phyloP scores from a whole-genome alignment of 2,329 filamentous ascomycete species.

The Cephalotrichum gorgonifer region DNA sequence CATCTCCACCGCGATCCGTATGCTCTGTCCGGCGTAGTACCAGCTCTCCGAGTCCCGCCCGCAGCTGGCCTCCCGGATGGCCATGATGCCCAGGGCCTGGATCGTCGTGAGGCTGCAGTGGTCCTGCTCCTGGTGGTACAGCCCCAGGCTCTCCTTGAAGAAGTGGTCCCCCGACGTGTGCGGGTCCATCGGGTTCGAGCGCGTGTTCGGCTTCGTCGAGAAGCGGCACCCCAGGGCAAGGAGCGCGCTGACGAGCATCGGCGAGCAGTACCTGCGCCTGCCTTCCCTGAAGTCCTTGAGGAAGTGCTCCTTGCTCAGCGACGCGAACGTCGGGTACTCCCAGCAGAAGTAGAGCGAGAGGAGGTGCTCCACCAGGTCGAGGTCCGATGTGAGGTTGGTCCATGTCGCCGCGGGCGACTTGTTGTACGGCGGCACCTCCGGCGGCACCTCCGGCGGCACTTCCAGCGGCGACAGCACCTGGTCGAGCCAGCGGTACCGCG shows the following conservation, averaged over 20 bases:
- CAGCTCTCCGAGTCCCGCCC: constrained; percentile 64
- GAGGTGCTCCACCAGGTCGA: constrained; percentile 49
- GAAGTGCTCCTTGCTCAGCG: constrained; percentile 63
- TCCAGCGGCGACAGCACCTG: constrained; percentile 37
- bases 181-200: constrained; percentile 50
- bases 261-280: constrained; percentile 54
- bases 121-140: constrained; percentile 47
- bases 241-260: constrained; percentile 55
- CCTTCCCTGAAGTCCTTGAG: constrained; percentile 53
- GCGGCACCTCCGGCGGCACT: constrained; percentile 35
- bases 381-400: constrained; percentile 51
- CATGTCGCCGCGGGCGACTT: constrained; percentile 36
- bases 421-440: constrained; percentile 30
- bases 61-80: constrained; percentile 62
- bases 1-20: constrained; percentile 62
- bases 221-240: constrained; percentile 59
- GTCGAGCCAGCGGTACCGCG: constrained; percentile 30
- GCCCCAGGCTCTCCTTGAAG: constrained; percentile 56
- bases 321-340: constrained; percentile 65
- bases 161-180: constrained; percentile 63
- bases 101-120: constrained; percentile 59
- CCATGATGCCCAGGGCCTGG: constrained; percentile 68
- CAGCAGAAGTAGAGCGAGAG: constrained; percentile 63
- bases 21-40: constrained; percentile 62
- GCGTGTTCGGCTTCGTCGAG: constrained; percentile 53